phyloP scores from a whole-genome alignment of 345 rosid species.

The Alliaria petiolata region DNA sequence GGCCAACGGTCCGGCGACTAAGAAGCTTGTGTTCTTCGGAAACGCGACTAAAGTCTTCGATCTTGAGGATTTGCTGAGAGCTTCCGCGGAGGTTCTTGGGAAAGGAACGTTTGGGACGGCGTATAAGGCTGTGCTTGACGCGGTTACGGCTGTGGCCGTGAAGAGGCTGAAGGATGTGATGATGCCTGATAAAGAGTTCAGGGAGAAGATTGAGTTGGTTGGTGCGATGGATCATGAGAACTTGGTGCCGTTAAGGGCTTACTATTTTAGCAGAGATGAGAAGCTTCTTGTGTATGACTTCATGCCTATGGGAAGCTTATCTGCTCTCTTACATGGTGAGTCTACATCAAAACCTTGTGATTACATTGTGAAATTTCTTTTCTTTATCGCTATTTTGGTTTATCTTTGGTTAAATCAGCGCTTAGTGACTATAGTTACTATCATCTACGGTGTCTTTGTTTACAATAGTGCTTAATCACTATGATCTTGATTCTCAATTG shows the following conservation, averaged over 20 bases:
- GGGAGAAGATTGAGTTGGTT: conserved; percentile 64
- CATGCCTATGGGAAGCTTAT: conserved; percentile 65
- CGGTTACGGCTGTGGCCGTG: conserved; percentile 62
- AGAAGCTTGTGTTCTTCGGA: conserved; percentile 61
- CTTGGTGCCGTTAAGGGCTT: conserved; percentile 56
- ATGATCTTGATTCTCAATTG: neutral
- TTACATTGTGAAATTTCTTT: neutral
- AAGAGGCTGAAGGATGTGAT: conserved; percentile 80
- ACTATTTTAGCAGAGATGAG: conserved; percentile 47
- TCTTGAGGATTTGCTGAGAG: conserved; percentile 79
- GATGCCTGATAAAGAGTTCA: conserved; percentile 56
- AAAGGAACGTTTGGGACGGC: conserved; percentile 87
- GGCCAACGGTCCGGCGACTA: conserved; percentile 19
- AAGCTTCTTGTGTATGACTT: conserved; percentile 65
- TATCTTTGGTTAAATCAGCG: too few species aligned
- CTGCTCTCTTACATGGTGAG: conserved; percentile 71
- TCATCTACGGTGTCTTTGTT: too few species aligned
- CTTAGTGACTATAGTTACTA: too few species aligned
- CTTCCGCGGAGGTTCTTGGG: conserved; percentile 88
- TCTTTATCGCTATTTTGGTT: too few species aligned
- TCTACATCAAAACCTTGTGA: neutral
- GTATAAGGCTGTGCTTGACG: conserved; percentile 73
- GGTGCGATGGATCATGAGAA: conserved; percentile 77
- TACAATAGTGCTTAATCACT: neutral
- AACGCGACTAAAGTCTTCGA: conserved; percentile 54